Evolutionary conservation across 2,329 filamentous ascomycete genomes (phyloP).

Genomic region (Ascochyta pisi): DNA sequence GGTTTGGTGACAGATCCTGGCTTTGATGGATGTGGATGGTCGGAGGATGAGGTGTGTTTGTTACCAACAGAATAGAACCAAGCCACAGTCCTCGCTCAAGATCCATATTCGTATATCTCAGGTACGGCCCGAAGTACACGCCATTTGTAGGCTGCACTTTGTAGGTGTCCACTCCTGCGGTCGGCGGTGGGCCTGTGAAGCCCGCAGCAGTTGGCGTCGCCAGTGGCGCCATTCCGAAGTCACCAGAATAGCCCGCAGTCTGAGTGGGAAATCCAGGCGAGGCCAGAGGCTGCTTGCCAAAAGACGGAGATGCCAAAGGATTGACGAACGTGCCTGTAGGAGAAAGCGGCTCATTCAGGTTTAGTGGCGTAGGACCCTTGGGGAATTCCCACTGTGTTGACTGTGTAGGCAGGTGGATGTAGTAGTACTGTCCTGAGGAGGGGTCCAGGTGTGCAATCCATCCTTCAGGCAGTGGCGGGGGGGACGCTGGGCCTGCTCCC

Average conservation of each 20-base stretch:
- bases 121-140: constrained; percentile 96
- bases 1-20: constrained; percentile 89
- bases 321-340: constrained; percentile 68
- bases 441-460: constrained; percentile 98
- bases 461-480: constrained; percentile 91
- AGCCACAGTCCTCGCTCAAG: constrained; percentile 89
- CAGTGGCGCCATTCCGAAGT: constrained; percentile 78
- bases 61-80: constrained; percentile 91
- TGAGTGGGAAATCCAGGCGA: constrained; percentile 86
- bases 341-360: constrained; percentile 84
- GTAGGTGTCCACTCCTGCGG: constrained; percentile 90
- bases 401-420: constrained; percentile 94
- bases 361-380: constrained; percentile 89
- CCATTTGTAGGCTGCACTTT: constrained; percentile 92
- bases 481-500: constrained; percentile 73
- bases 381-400: constrained; percentile 99
- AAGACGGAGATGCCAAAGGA: constrained; percentile 53
- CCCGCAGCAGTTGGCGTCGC: constrained; percentile 79
- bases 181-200: constrained; percentile 87
- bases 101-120: constrained; percentile 97
- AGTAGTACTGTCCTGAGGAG: constrained; percentile 97
- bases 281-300: constrained; percentile 68
- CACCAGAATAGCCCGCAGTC: constrained; percentile 83
- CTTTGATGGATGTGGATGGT: constrained; percentile 96
- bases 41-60: constrained; percentile 87